Evolutionary conservation across 108 stramenopile genomes (phyloP).

Genomic region (Nitzschia palea): DNA sequence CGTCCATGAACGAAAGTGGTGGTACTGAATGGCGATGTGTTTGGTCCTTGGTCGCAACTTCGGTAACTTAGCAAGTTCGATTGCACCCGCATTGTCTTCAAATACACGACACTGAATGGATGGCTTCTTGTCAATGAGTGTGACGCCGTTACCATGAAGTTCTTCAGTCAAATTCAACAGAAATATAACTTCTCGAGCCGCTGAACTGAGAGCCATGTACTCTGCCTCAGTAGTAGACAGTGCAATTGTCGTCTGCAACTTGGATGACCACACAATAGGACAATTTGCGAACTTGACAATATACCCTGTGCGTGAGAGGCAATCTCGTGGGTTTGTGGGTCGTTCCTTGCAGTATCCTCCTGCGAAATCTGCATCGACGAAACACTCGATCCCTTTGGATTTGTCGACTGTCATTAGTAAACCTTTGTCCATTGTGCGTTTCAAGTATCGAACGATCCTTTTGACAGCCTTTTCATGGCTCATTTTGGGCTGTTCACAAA

Average conservation of each 20-base stretch:
- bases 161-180: conserved; percentile 21
- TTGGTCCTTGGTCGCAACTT: conserved; percentile 18
- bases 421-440: conserved; percentile 34
- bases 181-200: conserved; percentile 36
- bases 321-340: no score
- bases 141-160: neutral
- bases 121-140: neutral
- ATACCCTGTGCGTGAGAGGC: conserved; percentile 40
- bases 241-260: conserved; percentile 45
- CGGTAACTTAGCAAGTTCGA: neutral
- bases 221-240: conserved; percentile 51
- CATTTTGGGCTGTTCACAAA: conserved; percentile 12
- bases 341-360: conserved; percentile 25
- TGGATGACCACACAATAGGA: conserved; percentile 39
- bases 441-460: conserved; percentile 41
- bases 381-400: conserved; percentile 30
- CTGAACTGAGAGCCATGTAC: conserved; percentile 17
- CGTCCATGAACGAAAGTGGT: no score
- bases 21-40: no score
- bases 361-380: conserved; percentile 53
- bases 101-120: conserved; percentile 19
- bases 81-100: conserved; percentile 5
- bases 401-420: conserved; percentile 10
- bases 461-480: conserved; percentile 35
- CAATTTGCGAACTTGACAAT: conserved; percentile 25